Conservation (phyloP, 495 filamentous ascomycete species). For the Aspergillus cavernicola region DNA sequence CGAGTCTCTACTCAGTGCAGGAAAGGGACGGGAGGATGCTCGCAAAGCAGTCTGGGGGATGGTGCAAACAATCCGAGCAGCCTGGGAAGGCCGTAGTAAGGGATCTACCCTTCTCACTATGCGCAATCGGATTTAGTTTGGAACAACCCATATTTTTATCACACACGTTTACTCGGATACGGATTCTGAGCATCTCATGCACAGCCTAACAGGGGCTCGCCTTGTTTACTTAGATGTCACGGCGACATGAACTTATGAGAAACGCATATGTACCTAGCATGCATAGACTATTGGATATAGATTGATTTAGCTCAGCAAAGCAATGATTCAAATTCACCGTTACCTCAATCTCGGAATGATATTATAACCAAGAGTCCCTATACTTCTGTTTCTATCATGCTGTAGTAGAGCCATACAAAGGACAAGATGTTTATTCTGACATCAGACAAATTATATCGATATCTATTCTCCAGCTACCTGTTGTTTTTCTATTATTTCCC, state of each 20-base stretch:
- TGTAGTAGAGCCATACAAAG: too few relatives aligned
- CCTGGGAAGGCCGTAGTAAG: conserved; percentile 26
- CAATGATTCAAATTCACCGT: background rate
- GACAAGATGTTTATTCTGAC: too few relatives aligned
- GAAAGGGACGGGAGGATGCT: conserved; percentile 20
- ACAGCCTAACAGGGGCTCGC: background rate
- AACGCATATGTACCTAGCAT: conserved; percentile 12
- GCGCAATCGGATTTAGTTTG: conserved; percentile 6
- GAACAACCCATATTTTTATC: background rate
- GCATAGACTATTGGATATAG: conserved; percentile 10
- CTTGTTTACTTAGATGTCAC: background rate
- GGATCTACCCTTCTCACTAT: conserved; percentile 5
- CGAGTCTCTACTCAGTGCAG: conserved; percentile 34
- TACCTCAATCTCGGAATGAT: too few relatives aligned
- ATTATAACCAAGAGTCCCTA: too few relatives aligned
- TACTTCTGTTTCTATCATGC: too few relatives aligned
- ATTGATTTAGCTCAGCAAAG: conserved; percentile 2
- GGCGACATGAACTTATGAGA: conserved; percentile 8
- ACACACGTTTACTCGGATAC: background rate
- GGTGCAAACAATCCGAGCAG: conserved; percentile 25
- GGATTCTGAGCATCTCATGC: background rate
- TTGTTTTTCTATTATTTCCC: too few relatives aligned
- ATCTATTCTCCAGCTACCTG: too few relatives aligned
- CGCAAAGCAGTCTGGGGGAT: conserved; percentile 26
- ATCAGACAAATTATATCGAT: too few relatives aligned